Percentiles rank a stretch among this genome's conserved stretches.
phyloP scores from a whole-genome alignment of 805 yeast species.

The Saturnispora diversa region DNA sequence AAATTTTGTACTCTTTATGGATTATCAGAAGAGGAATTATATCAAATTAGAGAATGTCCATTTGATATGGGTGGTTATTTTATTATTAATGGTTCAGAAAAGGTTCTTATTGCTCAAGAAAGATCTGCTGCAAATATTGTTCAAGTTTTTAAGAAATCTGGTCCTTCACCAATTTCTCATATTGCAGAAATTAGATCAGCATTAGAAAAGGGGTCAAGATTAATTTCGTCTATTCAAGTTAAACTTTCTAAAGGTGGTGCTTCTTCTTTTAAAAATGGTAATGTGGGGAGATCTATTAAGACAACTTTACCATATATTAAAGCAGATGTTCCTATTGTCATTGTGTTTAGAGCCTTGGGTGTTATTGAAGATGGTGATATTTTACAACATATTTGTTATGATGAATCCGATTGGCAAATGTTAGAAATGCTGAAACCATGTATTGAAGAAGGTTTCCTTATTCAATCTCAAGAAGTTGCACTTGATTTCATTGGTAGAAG shows the following conservation, averaged over 20 bases:
- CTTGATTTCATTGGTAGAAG: slow-evolving; percentile 97
- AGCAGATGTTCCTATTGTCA: slow-evolving; percentile 93
- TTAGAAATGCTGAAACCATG: slow-evolving; percentile 97
- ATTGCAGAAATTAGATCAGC: slow-evolving; percentile 97
- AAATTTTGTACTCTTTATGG: slow-evolving; percentile 91
- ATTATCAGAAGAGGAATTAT: slow-evolving; percentile 84
- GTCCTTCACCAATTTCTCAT: slow-evolving; percentile 93
- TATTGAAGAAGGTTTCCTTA: slow-evolving; percentile 97
- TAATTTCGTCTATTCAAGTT: slow-evolving; percentile 89
- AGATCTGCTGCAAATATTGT: slow-evolving; percentile 97
- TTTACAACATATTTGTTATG: slow-evolving; percentile 95
- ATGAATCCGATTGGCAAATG: slow-evolving; percentile 98
- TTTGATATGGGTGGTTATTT: slow-evolving; percentile 99
- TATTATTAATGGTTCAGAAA: slow-evolving; percentile 96
- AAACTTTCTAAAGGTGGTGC: slow-evolving; percentile 57
- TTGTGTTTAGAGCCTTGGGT: slow-evolving; percentile 96
- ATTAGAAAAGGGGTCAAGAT: slow-evolving; percentile 91
- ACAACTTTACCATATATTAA: slow-evolving; percentile 95
- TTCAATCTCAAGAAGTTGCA: slow-evolving; percentile 97
- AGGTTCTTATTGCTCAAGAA: slow-evolving; percentile 97
- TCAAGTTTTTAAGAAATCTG: slow-evolving; percentile 95
- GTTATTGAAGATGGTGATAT: slow-evolving; percentile 99
- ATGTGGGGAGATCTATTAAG: slow-evolving; percentile 73
- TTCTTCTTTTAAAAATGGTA: slow-evolving; percentile 39
- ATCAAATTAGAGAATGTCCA: slow-evolving; percentile 96